A percentile compares a stretch with the other conserved stretches of the same genome.
These are phyloP conservation scores for Eimeria brunetti DNA, from an alignment of 169 alveolate genomes.

Conservation along the genomic window DNA sequence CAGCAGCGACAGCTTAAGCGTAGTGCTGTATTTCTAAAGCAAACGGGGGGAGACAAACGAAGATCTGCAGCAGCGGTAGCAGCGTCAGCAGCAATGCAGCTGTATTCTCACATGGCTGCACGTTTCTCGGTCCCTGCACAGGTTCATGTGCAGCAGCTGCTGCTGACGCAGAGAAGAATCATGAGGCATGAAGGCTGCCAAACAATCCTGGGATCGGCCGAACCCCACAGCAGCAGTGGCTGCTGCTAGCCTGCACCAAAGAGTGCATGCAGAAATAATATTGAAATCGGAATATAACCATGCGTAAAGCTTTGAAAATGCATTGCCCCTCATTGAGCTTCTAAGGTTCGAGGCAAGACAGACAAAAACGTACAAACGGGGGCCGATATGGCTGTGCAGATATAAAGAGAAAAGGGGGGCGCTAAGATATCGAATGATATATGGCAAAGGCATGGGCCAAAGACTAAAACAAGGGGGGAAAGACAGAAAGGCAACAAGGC, in stretches of 20 bases:
- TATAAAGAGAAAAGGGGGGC: not conserved
- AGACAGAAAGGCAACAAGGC: not conserved
- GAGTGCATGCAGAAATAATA: not conserved
- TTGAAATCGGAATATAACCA: not conserved
- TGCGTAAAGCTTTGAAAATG: not conserved
- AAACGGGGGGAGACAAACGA: not conserved
- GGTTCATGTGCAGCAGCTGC: conserved; percentile 19
- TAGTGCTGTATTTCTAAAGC: not conserved
- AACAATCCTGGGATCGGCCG: not conserved
- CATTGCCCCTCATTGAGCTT: not conserved
- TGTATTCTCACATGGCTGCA: conserved; percentile 29
- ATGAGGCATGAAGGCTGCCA: not conserved
- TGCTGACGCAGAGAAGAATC: conserved; percentile 20
- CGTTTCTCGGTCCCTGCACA: conserved; percentile 14
- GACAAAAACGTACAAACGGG: not conserved
- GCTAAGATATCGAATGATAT: not conserved
- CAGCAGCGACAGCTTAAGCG: not conserved
- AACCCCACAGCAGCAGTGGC: not conserved
- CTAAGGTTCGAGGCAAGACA: not conserved
- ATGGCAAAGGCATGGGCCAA: not conserved
- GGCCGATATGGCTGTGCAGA: not conserved
- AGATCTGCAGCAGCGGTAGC: not conserved
- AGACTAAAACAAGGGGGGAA: not conserved
- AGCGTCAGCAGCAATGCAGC: not conserved
- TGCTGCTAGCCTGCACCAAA: conserved; percentile 9